phyloP scores from a whole-genome alignment of 2,329 filamentous ascomycete genomes.

The Pseudopyricularia cyperi region DNA sequence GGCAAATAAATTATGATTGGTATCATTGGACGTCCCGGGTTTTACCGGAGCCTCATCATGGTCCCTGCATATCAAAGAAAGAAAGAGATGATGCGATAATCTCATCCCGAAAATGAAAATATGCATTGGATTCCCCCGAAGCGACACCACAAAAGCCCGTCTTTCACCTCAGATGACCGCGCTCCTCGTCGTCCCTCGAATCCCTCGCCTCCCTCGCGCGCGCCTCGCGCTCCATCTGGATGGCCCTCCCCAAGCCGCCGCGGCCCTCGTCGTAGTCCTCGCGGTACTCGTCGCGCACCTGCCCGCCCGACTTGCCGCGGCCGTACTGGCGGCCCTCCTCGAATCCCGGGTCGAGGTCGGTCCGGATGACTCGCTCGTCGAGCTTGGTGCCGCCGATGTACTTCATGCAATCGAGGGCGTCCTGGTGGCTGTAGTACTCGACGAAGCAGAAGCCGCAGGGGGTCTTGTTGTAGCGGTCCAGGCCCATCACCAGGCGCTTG shows the following conservation, averaged over 20 bases:
- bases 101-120: background rate
- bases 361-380: constrained; percentile 91
- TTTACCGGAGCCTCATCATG: background rate
- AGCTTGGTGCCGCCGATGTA: constrained; percentile 97
- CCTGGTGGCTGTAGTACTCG: constrained; percentile 96
- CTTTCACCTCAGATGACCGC: constrained; percentile 38
- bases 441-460: constrained; percentile 99
- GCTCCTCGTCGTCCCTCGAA: constrained; percentile 42
- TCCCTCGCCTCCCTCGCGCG: constrained; percentile 15
- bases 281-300: constrained; percentile 94
- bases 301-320: constrained; percentile 86
- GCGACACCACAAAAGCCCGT: background rate
- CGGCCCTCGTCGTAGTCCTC: constrained; percentile 94
- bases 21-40: constrained; percentile 1
- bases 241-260: constrained; percentile 73
- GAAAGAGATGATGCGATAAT: background rate
- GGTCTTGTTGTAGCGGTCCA: constrained; percentile 94
- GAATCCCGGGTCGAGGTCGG: constrained; percentile 91
- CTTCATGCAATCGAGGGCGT: constrained; percentile 96
- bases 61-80: background rate
- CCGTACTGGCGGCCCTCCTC: constrained; percentile 94
- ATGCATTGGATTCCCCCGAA: background rate
- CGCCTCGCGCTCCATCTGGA: constrained; percentile 37
- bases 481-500: constrained; percentile 94
- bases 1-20: background rate